A percentile compares a stretch with the other conserved stretches of the same genome.
Evolutionary conservation across 2,329 filamentous ascomycete species (phyloP).

Genomic region (Chaetomiaceae sp.): DNA sequence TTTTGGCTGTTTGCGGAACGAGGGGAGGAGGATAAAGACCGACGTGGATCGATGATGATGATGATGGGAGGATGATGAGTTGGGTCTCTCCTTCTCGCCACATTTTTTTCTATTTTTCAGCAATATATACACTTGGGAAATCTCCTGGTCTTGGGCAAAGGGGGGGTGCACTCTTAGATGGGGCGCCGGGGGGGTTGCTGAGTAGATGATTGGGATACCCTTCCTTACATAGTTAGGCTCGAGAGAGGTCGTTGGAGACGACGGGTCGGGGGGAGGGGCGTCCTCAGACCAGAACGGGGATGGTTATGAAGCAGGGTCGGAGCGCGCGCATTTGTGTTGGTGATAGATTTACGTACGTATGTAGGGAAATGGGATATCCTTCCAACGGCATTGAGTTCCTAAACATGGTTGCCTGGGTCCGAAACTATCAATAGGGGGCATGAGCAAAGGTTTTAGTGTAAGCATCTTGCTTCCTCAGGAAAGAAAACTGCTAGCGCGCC

Average conservation of each 20-base stretch:
- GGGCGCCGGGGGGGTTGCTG: neutral
- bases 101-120: neutral
- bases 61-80: neutral
- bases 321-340: neutral
- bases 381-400: too few relatives aligned
- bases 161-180: neutral
- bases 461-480: too few relatives aligned
- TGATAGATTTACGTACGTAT: neutral
- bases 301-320: neutral
- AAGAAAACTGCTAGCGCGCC: too few relatives aligned
- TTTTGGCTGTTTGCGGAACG: too few relatives aligned
- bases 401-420: too few relatives aligned
- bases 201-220: constrained; percentile 1
- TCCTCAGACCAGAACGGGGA: neutral
- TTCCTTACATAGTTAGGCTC: neutral
- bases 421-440: too few relatives aligned
- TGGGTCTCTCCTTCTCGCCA: neutral
- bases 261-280: neutral
- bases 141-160: neutral
- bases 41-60: too few relatives aligned
- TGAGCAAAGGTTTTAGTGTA: too few relatives aligned
- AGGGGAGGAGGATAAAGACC: too few relatives aligned
- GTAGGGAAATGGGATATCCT: neutral
- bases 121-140: neutral
- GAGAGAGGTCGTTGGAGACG: neutral